Percentiles rank a stretch among this genome's conserved stretches.
Conservation (phyloP, 345 rosid species). For the Brassica carinata region DNA sequence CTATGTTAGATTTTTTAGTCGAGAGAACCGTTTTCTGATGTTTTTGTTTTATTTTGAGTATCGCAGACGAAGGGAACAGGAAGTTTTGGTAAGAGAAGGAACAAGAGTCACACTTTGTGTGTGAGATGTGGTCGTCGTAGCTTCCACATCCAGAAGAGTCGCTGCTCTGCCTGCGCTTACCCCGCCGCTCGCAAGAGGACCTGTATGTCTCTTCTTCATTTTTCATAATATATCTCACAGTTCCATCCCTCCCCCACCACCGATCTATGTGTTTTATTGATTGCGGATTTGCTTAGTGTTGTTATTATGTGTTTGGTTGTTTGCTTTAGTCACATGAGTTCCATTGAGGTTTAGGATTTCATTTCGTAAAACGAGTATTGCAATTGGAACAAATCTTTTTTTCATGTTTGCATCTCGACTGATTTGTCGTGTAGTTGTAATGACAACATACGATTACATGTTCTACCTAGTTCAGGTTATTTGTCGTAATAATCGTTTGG, state of each 20-base stretch:
- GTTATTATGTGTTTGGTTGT: not conserved
- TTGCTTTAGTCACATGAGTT: not conserved
- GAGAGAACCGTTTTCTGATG: no score
- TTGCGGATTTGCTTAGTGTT: not conserved
- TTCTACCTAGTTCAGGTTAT: not conserved
- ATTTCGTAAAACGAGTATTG: not conserved
- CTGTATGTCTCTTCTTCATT: constrained; percentile 47
- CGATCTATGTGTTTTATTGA: not conserved
- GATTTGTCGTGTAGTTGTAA: not conserved
- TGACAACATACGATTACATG: not conserved
- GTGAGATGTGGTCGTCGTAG: constrained; percentile 99
- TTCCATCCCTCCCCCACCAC: no score
- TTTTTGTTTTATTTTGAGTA: constrained; percentile 9
- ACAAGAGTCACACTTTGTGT: constrained; percentile 97
- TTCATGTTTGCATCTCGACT: no score
- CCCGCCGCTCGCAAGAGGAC: constrained; percentile 99
- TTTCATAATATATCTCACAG: not conserved
- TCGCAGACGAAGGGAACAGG: constrained; percentile 95
- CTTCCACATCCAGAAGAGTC: constrained; percentile 98
- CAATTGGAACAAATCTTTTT: not conserved
- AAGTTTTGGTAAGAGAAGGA: constrained; percentile 97
- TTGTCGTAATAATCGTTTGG: not conserved
- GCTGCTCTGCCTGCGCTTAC: constrained; percentile 87
- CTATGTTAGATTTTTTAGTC: no score
- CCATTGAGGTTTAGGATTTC: not conserved